These are phyloP conservation scores for Debaryomycetaceae sp. DNA, from an alignment of 1,139 yeast genomes.

Conservation along the genomic window DNA sequence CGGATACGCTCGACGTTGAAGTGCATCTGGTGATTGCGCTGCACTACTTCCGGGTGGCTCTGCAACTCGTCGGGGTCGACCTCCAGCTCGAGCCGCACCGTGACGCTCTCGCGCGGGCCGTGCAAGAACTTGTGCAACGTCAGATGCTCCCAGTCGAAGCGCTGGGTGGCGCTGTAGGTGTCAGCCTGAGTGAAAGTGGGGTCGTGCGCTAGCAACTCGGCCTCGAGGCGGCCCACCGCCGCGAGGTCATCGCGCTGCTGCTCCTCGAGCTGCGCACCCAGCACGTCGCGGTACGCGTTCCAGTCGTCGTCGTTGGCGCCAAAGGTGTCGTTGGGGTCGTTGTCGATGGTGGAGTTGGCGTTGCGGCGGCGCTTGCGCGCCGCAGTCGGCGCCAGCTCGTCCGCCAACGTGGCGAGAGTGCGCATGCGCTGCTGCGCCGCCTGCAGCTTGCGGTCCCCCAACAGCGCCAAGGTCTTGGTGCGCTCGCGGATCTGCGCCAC, in stretches of 20 bases:
- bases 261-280: slow-evolving; percentile 67
- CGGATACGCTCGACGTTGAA: slow-evolving; percentile 85
- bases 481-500: slow-evolving; percentile 63
- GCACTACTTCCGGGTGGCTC: slow-evolving; percentile 40
- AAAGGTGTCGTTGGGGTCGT: slow-evolving; percentile 90
- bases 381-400: slow-evolving; percentile 44
- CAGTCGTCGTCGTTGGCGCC: slow-evolving; percentile 97
- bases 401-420: slow-evolving; percentile 84
- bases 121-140: slow-evolving; percentile 77
- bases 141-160: slow-evolving; percentile 80
- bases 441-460: slow-evolving; percentile 82
- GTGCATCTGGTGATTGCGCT: slow-evolving; percentile 73
- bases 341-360: slow-evolving; percentile 64
- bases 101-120: slow-evolving; percentile 72
- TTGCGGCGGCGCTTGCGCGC: slow-evolving; percentile 51
- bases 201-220: slow-evolving; percentile 71
- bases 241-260: slow-evolving; percentile 69
- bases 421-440: slow-evolving; percentile 95
- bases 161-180: slow-evolving; percentile 67
- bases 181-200: slow-evolving; percentile 84
- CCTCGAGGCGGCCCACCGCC: slow-evolving; percentile 61
- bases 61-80: slow-evolving; percentile 43
- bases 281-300: slow-evolving; percentile 84
- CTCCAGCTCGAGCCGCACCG: slow-evolving; percentile 39
- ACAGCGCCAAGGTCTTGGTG: slow-evolving; percentile 65